These are phyloP conservation scores for Przewalskia tangutica DNA, from an alignment of 257 asterid genomes.

Conservation along the genomic window DNA sequence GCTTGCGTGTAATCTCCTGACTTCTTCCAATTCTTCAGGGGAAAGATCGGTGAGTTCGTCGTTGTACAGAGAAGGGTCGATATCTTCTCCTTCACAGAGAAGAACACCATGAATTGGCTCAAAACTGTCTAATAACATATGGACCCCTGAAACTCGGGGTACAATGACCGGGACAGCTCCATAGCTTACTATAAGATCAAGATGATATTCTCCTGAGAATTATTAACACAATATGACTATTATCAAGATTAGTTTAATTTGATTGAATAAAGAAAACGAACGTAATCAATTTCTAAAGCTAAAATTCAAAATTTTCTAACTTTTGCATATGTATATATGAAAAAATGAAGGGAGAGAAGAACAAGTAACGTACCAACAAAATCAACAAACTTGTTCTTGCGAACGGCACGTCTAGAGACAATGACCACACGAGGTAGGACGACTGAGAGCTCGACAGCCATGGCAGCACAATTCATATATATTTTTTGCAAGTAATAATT, in stretches of 20 bases:
- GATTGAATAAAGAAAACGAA: neutral
- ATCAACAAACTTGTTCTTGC: constrained; percentile 62
- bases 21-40: constrained; percentile 52
- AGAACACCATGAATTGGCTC: constrained; percentile 35
- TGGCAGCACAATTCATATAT: neutral
- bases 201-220: constrained; percentile 26
- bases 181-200: constrained; percentile 30
- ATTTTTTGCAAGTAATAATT: neutral
- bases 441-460: constrained; percentile 42
- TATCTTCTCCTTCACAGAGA: constrained; percentile 32
- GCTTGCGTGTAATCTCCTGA: constrained; percentile 45
- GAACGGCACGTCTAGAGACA: constrained; percentile 54
- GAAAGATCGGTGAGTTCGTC: constrained; percentile 22
- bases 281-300: neutral
- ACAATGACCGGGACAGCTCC: constrained; percentile 33
- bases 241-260: too few species aligned
- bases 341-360: neutral
- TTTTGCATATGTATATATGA: neutral
- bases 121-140: constrained; percentile 24
- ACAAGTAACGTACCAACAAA: constrained; percentile 33
- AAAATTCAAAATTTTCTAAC: neutral
- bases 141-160: constrained; percentile 26
- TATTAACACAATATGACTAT: neutral
- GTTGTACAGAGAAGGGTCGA: constrained; percentile 23
- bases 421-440: constrained; percentile 53